Base-by-base conservation (phyloP, 169 alveolate species). In the Miamiensis avidus region DNA sequence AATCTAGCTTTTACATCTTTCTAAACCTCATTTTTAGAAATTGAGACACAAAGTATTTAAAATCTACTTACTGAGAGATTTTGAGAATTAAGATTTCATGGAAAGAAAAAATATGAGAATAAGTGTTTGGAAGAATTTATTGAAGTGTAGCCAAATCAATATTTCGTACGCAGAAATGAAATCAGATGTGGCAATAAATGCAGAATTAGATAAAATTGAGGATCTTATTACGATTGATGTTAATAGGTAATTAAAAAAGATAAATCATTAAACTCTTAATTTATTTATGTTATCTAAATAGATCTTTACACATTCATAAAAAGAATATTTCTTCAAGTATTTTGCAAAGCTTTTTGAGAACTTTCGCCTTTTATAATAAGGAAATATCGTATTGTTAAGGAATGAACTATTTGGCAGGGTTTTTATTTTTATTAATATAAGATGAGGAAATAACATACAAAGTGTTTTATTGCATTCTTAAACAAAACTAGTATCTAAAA, bases 321-420 rank as follows among this genome's bases (percentile, higher is more conserved):
- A 73, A 79, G 27, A 75, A 77, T 31, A 81, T 86, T 27, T 73
- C 34, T 34, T 75, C 90, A 64, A 72, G 64, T 32, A 64, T 77
- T 29, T 74, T 86, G 0, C 74, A 86, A 75, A 86, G 90, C 29
- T 81, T 86, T 15, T 81, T 86, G 30, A 86, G 90, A 86, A 81
- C 81, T 1, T 86, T 81, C 65, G 86, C 90, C 25, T 86, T 65
- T 64, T 86, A 75, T 33, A 86, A 86, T 65, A 74, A 81, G 27
- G 90, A 86, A 32, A 84, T 86, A 0, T 83, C 87, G 31, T 86
- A 86, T 81, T 86, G 90, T 34, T 86, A 86, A 75, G 90, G 90
- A 16, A 86, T 86, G 90, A 86, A 86, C 81, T 86, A 86, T 33
- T 79, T 86, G 11, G 90, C 90, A 0, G 90, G 90, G 64, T 86